phyloP scores from a whole-genome alignment of 1,139 yeast genomes.

The Lodderomyces margitis region DNA sequence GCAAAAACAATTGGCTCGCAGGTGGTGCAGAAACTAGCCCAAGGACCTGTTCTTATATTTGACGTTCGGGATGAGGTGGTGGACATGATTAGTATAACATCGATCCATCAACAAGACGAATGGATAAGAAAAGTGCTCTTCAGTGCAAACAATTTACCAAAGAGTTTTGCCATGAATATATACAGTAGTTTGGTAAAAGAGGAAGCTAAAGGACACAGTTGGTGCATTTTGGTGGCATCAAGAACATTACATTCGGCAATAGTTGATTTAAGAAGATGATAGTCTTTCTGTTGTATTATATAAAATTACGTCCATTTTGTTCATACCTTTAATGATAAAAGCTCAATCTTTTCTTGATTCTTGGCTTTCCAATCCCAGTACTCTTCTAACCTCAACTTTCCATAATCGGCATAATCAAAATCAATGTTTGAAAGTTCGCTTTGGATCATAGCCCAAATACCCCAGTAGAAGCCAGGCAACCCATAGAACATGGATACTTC shows the following conservation, averaged over 20 bases:
- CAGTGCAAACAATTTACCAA: constrained; percentile 52
- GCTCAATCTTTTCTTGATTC: constrained; percentile 6
- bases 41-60: constrained; percentile 69
- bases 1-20: constrained; percentile 60
- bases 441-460: constrained; percentile 81
- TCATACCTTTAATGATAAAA: not conserved
- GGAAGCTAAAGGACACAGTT: constrained; percentile 63
- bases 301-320: not conserved
- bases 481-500: constrained; percentile 69
- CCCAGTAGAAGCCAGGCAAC: constrained; percentile 84
- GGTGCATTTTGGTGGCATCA: constrained; percentile 73
- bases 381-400: constrained; percentile 59
- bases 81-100: constrained; percentile 76
- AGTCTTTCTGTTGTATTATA: not conserved
- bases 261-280: constrained; percentile 58
- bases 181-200: constrained; percentile 73
- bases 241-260: constrained; percentile 71
- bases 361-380: constrained; percentile 65
- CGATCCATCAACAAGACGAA: constrained; percentile 78
- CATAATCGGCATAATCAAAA: constrained; percentile 66
- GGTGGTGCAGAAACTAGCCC: constrained; percentile 52
- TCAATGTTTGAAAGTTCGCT: constrained; percentile 69
- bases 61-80: constrained; percentile 82
- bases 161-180: constrained; percentile 73
- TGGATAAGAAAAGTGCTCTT: constrained; percentile 87